Evolutionary conservation across 1,139 yeast species (phyloP).

Genomic region (Candida sp.): DNA sequence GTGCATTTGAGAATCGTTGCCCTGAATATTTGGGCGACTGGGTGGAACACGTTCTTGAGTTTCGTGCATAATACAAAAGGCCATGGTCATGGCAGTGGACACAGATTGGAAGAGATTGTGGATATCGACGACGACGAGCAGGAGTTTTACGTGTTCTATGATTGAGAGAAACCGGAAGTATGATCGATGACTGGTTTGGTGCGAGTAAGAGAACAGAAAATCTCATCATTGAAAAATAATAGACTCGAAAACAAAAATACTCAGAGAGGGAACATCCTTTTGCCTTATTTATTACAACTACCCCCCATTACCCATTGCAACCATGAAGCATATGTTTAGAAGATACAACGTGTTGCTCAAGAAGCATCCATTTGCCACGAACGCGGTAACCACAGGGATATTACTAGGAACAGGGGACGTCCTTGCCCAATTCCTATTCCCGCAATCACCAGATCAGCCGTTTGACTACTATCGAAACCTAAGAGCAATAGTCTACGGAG

Average conservation of each 20-base stretch:
- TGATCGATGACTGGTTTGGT: too few relatives aligned
- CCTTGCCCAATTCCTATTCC: slow-evolving; percentile 38
- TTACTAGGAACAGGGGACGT: slow-evolving; percentile 47
- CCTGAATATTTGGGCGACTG: slow-evolving; percentile 45
- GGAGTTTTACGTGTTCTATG: slow-evolving; percentile 33
- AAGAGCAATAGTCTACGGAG: slow-evolving; percentile 41
- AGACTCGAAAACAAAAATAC: too few relatives aligned
- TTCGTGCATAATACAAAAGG: slow-evolving; percentile 45
- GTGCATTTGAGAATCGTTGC: slow-evolving; percentile 45
- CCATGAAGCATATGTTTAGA: slow-evolving; percentile 18
- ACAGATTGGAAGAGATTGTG: slow-evolving; percentile 40
- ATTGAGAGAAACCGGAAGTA: slow-evolving; percentile 9
- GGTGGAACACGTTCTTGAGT: slow-evolving; percentile 52
- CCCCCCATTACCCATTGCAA: too few relatives aligned
- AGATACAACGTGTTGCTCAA: slow-evolving; percentile 32
- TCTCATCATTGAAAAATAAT: not conserved
- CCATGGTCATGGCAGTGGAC: slow-evolving; percentile 49
- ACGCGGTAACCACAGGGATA: slow-evolving; percentile 42
- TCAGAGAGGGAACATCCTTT: too few relatives aligned
- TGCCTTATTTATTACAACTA: too few relatives aligned
- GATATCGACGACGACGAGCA: slow-evolving; percentile 41
- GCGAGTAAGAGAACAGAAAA: not conserved
- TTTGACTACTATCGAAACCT: slow-evolving; percentile 36
- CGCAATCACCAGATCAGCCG: slow-evolving; percentile 16
- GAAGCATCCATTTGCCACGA: slow-evolving; percentile 38